Evolutionary conservation across 768 basidiomycete species (phyloP), one percentile per base, ranked within the genome.

Genomic region (Lactarius evosmus): DNA sequence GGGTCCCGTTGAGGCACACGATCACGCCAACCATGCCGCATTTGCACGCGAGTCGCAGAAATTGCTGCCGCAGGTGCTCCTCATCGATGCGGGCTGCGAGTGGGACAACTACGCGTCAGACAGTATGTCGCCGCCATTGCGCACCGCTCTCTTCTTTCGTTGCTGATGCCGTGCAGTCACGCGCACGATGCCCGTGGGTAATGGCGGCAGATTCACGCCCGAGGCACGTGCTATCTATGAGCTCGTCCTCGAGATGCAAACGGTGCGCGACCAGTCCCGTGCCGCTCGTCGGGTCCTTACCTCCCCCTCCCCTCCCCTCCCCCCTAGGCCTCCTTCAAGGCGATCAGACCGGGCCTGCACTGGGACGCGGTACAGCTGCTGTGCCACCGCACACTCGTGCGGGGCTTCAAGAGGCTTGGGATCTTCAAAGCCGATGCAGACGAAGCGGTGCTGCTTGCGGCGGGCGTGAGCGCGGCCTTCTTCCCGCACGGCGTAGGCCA

Each of bases 21-120:
- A 86, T 66, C 83, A 83, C 58, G 69, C 78, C 27, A 87, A 91
- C 72, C 74, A 73, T 22, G 78, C 79, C 40, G 75, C 75, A 0
- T 74, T 89, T 34, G 75, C 79, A 4, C 77, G 79, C 8, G 72
- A 77, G 14, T 67, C 74, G 9, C 79, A 77, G 56, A 72, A 80
- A 17, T 67, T 88, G 55, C 67, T 76, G 34, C 86, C 88, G 0
- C 86, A 91, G 72, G 89, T 96, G 7, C 79, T 96, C 5, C 82
- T 96, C 34, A 95, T 96, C 66, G 96, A 98, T 69, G 96, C 96
- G 0, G 95, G 95, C 0, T 95, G 95, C 71, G 96, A 98, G 76
- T 95, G 85, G 86, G 72, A 78, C 19, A 81, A 81, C 69, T 87
- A 89, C 67, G 85, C 84, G 3, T 77, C 83, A 0, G 88, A 89